Conservation (phyloP, 345 rosid genomes). For the Cochlearia excelsa region DNA sequence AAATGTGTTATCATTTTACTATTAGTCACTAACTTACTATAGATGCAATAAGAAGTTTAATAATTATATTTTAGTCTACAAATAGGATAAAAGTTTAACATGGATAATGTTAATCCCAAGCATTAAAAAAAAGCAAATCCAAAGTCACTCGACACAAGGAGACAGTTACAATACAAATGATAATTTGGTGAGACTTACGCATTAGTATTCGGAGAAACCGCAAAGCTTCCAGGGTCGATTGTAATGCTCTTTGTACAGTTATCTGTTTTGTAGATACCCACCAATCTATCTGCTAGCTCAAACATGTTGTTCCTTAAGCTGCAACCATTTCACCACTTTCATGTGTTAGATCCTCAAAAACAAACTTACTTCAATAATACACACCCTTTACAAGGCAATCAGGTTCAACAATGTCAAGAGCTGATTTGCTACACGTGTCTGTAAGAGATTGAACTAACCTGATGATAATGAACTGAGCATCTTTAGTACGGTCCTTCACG, state of each 20-base stretch:
- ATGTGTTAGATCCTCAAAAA: constrained; percentile 10
- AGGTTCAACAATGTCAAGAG: background rate
- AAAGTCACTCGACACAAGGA: too few species aligned
- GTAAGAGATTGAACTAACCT: constrained; percentile 44
- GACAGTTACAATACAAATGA: too few species aligned
- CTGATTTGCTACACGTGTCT: too few species aligned
- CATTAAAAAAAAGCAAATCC: too few species aligned
- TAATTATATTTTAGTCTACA: too few species aligned
- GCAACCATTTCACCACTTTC: constrained; percentile 33
- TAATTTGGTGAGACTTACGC: constrained; percentile 20
- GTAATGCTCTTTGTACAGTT: constrained; percentile 97
- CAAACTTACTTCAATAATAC: background rate
- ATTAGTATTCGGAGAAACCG: constrained; percentile 54
- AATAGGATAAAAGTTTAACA: too few species aligned
- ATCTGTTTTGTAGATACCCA: constrained; percentile 94
- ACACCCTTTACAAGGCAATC: background rate
- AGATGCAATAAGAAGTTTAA: too few species aligned
- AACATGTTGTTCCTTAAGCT: constrained; percentile 99
- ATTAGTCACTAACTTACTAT: too few species aligned
- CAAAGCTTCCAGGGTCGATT: constrained; percentile 83
- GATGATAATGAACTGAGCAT: constrained; percentile 93
- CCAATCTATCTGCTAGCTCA: constrained; percentile 90
- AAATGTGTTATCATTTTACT: too few species aligned
- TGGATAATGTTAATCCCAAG: too few species aligned
- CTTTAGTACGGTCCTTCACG: constrained; percentile 92